Base-by-base conservation (phyloP, 495 filamentous ascomycete species). In the Aspergillus cristatus region DNA sequence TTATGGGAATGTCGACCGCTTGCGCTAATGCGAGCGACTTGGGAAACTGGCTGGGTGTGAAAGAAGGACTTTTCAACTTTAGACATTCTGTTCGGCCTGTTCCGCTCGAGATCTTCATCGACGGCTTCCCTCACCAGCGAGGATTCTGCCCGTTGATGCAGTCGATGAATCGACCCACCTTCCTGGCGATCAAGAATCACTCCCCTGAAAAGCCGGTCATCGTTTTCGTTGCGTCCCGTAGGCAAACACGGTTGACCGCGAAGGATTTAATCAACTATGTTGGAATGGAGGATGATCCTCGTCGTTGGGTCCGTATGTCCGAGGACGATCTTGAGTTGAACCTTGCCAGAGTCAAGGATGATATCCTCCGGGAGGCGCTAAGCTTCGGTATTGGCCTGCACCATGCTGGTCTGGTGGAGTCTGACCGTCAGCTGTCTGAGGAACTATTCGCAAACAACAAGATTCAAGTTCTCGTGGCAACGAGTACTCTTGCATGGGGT, bases 131-230 rank as follows among this genome's bases (percentile, higher is more conserved):
- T 0, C 86, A 96, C 51, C 81, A 87, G 46, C 79, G 88, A 38
- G 91, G 93, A 8, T 99, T 97, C 61, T 97, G 93, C 48, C 86
- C 93, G 7, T 61, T 99, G 38, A 99, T 99, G 91, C 89, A 96
- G 59, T 90, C 84, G 0, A 99, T 99, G 91, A 99, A 99, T 46
- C 76, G 93, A 6, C 91, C 91, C 10, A 95, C 91, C 0, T 99
- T 97, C 65, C 70, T 96, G 8, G 93, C 90, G 0, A 93, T 99
- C 62, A 90, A 97, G 56, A 82, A 77, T 8, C 93, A 99, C 58
- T 94, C 86, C 7, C 91, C 91, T 1, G 82, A 87, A 18, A 97
- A 97, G 54, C 91, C 91, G 0, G 91, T 96, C 4, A 99, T 99
- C 57, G 91, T 97, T 3, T 99, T 99, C 51, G 91, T 99, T 20